Percentiles rank a stretch among this genome's conserved stretches.
These are phyloP conservation scores for Penicillium sp. DNA, from an alignment of 2,329 filamentous ascomycete genomes.

Conservation along the genomic window DNA sequence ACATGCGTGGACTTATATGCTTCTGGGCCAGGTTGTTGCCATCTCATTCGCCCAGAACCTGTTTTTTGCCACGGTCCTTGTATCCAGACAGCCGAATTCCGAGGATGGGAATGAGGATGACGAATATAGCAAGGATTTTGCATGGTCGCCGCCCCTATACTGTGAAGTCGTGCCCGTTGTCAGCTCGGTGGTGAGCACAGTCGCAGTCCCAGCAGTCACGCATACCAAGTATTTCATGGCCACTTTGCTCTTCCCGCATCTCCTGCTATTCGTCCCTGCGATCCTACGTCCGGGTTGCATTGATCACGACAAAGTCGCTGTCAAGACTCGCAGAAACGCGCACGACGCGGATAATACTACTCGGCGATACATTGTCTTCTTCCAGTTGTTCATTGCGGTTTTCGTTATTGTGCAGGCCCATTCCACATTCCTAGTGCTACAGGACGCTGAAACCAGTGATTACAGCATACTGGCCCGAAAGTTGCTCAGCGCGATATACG, in stretches of 20 bases:
- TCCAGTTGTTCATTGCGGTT: slow-evolving; percentile 36
- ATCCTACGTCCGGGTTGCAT: background rate
- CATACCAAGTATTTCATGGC: slow-evolving; percentile 22
- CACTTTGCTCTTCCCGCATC: slow-evolving; percentile 20
- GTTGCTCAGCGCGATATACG: slow-evolving; percentile 49
- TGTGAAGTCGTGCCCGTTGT: slow-evolving; percentile 11
- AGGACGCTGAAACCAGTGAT: no score
- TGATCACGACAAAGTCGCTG: no score
- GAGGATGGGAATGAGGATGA: no score
- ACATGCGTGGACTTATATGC: slow-evolving; percentile 53
- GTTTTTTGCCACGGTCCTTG: slow-evolving; percentile 44
- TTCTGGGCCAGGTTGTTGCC: slow-evolving; percentile 56
- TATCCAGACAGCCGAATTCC: slow-evolving; percentile 8
- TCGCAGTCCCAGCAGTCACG: slow-evolving; percentile 17
- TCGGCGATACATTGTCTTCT: slow-evolving; percentile 8
- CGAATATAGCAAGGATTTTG: background rate
- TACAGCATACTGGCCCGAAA: slow-evolving; percentile 21
- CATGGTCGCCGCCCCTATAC: slow-evolving; percentile 9
- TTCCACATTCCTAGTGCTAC: slow-evolving; percentile 12
- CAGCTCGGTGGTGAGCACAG: slow-evolving; percentile 18
- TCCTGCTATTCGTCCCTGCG: slow-evolving; percentile 23
- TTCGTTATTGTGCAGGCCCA: slow-evolving; percentile 16
- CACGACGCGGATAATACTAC: background rate
- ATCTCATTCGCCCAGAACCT: slow-evolving; percentile 60
- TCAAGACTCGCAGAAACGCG: no score